These are phyloP conservation scores for Filobasidium uniguttulatum DNA, from an alignment of 1,284 basidiomycete genomes.

Conservation along the genomic window DNA sequence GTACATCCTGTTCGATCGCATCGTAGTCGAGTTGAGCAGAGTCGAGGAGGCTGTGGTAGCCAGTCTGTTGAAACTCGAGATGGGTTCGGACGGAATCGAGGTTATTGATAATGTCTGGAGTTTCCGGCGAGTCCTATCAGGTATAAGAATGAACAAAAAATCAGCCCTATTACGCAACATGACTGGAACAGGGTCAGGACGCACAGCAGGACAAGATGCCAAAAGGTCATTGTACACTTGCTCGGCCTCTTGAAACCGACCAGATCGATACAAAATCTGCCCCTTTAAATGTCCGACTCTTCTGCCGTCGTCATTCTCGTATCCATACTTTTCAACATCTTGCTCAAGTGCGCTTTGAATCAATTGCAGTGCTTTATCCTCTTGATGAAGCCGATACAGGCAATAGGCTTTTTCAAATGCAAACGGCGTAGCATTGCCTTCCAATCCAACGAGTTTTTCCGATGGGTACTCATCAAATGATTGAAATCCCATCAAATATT, in stretches of 20 bases:
- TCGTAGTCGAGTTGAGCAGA: background rate
- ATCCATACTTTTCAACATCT: conserved; percentile 25
- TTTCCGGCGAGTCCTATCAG: conserved; percentile 61
- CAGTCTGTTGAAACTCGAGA: conserved; percentile 40
- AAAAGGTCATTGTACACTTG: conserved; percentile 64
- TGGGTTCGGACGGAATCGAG: conserved; percentile 62
- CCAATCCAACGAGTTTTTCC: background rate
- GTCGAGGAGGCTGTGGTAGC: conserved; percentile 2
- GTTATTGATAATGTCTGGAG: conserved; percentile 70
- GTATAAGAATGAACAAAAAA: background rate
- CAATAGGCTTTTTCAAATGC: conserved; percentile 66
- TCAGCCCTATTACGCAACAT: background rate
- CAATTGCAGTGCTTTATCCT: conserved; percentile 31
- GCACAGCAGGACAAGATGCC: conserved; percentile 55
- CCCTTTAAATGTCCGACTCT: conserved; percentile 67
- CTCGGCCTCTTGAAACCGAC: conserved; percentile 55
- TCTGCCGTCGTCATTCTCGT: conserved; percentile 41
- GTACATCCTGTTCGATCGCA: background rate
- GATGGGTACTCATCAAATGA: conserved; percentile 28
- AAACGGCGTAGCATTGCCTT: conserved; percentile 17
- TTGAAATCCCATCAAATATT: conserved; percentile 37
- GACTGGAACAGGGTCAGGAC: conserved; percentile 7
- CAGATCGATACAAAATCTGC: conserved; percentile 71
- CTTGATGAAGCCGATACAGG: conserved; percentile 58
- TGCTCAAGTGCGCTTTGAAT: conserved; percentile 44